Conservation (phyloP, 306 rosid genomes). For the Dryas alaskensis region DNA sequence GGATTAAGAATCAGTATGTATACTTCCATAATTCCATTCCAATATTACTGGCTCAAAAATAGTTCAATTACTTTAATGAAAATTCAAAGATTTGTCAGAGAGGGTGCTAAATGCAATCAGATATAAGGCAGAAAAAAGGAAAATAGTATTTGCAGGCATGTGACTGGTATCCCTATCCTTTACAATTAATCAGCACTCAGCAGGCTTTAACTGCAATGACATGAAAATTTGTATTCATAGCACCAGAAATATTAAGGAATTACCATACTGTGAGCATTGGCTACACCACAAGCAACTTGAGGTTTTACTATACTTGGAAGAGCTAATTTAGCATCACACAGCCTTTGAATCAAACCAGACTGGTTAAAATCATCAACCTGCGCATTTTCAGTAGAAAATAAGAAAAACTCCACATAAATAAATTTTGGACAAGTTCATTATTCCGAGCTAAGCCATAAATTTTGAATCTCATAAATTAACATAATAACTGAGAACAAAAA, state of each 20-base stretch:
- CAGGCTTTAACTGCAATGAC: not conserved
- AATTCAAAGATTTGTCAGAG: not conserved
- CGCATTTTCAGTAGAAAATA: not conserved
- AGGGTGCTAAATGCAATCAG: slow-evolving; percentile 5
- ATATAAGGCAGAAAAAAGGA: not conserved
- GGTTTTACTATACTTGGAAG: slow-evolving; percentile 90
- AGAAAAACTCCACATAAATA: not conserved
- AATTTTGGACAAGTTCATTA: not conserved
- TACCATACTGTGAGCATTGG: slow-evolving; percentile 84
- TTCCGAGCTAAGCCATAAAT: not conserved
- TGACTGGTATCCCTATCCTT: not conserved
- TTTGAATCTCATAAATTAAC: not conserved
- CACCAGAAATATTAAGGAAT: slow-evolving; percentile 7
- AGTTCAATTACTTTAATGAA: not conserved
- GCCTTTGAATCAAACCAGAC: slow-evolving; percentile 41
- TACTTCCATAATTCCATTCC: not conserved
- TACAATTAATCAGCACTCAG: not conserved
- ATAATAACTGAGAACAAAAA: not conserved
- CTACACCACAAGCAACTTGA: slow-evolving; percentile 90
- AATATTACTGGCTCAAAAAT: not conserved
- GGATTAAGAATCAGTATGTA: not conserved
- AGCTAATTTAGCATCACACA: slow-evolving; percentile 57
- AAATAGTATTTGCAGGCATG: not conserved
- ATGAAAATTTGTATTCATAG: not conserved
- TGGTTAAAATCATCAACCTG: slow-evolving; percentile 60